Conservation (phyloP, 805 yeast genomes). For the Saccharomycopsis vini region DNA sequence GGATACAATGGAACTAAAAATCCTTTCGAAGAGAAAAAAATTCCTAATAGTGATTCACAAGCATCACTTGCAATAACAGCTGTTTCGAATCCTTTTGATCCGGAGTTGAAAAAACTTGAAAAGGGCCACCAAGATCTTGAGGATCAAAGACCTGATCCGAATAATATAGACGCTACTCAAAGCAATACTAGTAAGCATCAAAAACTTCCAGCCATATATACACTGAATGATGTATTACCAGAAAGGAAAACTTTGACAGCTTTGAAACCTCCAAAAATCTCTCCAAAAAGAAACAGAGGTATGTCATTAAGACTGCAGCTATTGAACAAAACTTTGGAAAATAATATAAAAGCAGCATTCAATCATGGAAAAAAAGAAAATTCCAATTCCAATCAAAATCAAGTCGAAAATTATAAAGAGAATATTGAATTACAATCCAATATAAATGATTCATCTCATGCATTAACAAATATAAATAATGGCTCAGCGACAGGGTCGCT, state of each 20-base stretch:
- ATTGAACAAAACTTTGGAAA: constrained; percentile 15
- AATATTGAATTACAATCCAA: constrained; percentile 8
- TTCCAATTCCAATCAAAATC: neutral
- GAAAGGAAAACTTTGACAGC: neutral
- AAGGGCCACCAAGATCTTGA: no score
- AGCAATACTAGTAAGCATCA: no score
- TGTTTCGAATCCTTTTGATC: no score
- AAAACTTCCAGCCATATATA: no score
- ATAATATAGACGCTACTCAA: no score
- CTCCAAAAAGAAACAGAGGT: constrained; percentile 17
- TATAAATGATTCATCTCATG: neutral
- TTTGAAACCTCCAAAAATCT: constrained; percentile 7
- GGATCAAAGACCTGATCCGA: no score
- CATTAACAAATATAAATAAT: neutral
- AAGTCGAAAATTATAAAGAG: constrained; percentile 9
- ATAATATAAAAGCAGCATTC: constrained; percentile 15
- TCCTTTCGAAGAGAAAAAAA: no score
- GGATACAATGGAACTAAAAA: no score
- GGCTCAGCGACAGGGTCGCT: neutral
- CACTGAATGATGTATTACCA: no score
- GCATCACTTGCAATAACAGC: no score
- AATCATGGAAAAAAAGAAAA: neutral
- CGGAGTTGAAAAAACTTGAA: no score
- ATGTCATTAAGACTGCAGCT: constrained; percentile 18
- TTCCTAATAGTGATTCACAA: no score